Evolutionary conservation across 306 rosid species (phyloP).

Genomic region (Erythrophleum fordii): DNA sequence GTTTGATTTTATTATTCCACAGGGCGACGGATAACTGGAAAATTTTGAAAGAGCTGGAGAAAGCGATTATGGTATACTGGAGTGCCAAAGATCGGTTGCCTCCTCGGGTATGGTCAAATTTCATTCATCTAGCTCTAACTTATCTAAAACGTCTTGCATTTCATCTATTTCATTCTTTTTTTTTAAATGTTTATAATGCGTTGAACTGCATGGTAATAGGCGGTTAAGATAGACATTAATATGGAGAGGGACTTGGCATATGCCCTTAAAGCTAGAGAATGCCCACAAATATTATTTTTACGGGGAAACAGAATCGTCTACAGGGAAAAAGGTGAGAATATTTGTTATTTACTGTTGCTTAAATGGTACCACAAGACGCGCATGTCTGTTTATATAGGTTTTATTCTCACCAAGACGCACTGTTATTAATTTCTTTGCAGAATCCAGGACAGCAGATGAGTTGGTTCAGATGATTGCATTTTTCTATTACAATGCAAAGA

Average conservation of each 20-base stretch:
- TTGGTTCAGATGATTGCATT: constrained; percentile 91
- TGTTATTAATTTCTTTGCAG: constrained; percentile 46
- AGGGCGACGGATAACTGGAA: constrained; percentile 92
- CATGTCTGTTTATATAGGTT: constrained; percentile 16
- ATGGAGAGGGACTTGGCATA: constrained; percentile 92
- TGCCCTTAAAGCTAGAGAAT: constrained; percentile 77
- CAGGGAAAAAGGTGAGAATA: constrained; percentile 87
- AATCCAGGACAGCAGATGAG: constrained; percentile 68
- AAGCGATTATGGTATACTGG: constrained; percentile 85
- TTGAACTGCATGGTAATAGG: constrained; percentile 50
- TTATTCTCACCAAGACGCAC: constrained; percentile 1
- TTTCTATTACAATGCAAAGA: constrained; percentile 92
- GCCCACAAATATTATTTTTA: constrained; percentile 84
- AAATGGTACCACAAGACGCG: background rate
- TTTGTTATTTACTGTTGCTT: constrained; percentile 24
- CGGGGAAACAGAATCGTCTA: constrained; percentile 76
- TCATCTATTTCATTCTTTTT: background rate
- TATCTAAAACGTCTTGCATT: constrained; percentile 3
- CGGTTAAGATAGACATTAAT: constrained; percentile 83
- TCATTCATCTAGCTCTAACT: background rate
- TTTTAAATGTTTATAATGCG: background rate
- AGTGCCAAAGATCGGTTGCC: constrained; percentile 84
- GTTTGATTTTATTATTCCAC: constrained; percentile 30
- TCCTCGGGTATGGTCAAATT: constrained; percentile 71
- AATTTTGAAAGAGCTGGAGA: constrained; percentile 86